These are phyloP conservation scores for Hymenoscyphus salicellus DNA, from an alignment of 2,329 filamentous ascomycete species.

Conservation along the genomic window DNA sequence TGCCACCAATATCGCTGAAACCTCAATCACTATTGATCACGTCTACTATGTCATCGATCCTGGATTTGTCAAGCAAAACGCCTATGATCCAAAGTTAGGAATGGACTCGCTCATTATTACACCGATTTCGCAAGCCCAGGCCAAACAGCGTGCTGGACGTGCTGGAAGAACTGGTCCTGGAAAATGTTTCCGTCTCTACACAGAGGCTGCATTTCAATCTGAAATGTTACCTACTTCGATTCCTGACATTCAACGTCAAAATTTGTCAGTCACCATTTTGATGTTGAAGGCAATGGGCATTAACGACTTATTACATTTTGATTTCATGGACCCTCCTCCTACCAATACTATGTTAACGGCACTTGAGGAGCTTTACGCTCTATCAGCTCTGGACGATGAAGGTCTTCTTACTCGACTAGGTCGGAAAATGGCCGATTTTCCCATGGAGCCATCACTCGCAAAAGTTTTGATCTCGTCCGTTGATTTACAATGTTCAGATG, in stretches of 20 bases:
- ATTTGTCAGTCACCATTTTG: conserved; percentile 86
- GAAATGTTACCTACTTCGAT: conserved; percentile 97
- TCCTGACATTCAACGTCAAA: conserved; percentile 94
- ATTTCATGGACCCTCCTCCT: conserved; percentile 98
- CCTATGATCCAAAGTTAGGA: conserved; percentile 92
- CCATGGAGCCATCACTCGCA: conserved; percentile 90
- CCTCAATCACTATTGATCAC: conserved; percentile 94
- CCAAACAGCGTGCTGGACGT: conserved; percentile 88
- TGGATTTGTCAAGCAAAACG: conserved; percentile 96
- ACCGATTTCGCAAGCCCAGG: conserved; percentile 94
- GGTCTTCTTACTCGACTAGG: conserved; percentile 87
- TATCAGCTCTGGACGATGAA: conserved; percentile 91
- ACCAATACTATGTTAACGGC: conserved; percentile 98
- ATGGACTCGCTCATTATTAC: conserved; percentile 97
- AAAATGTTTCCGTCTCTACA: conserved; percentile 94
- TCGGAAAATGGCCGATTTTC: conserved; percentile 97
- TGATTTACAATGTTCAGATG: conserved; percentile 85
- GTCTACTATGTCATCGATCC: conserved; percentile 98
- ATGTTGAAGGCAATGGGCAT: conserved; percentile 99
- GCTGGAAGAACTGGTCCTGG: conserved; percentile 93
- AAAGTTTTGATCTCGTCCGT: conserved; percentile 88
- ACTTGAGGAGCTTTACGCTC: conserved; percentile 87
- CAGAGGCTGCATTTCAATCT: conserved; percentile 89
- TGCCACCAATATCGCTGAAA: conserved; percentile 97
- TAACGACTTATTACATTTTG: conserved; percentile 93